Percentiles rank a stretch among this genome's conserved stretches.
Evolutionary conservation across 441 rosid species (phyloP).

Genomic region (California macrophylla): DNA sequence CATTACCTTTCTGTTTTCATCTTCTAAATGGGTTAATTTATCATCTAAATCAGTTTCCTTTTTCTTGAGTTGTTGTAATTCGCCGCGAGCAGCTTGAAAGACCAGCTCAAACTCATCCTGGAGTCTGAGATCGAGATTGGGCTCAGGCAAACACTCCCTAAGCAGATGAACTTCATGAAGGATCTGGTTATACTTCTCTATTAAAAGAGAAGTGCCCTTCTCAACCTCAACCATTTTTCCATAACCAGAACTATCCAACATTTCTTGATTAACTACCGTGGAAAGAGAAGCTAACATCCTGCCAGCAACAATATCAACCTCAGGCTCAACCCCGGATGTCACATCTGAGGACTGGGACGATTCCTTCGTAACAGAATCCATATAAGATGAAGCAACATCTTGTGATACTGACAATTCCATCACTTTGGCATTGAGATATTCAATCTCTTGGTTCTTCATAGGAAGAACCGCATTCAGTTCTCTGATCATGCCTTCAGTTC

Average conservation of each 20-base stretch:
- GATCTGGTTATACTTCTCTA: constrained; percentile 53
- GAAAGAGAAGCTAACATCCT: constrained; percentile 56
- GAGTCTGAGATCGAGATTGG: constrained; percentile 30
- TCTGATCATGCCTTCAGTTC: constrained; percentile 31
- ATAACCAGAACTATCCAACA: constrained; percentile 41
- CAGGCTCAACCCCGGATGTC: constrained; percentile 8
- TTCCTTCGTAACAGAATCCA: constrained; percentile 8
- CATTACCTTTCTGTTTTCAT: constrained; percentile 43
- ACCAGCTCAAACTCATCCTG: constrained; percentile 49
- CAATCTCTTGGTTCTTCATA: constrained; percentile 48
- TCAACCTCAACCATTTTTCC: constrained; percentile 52
- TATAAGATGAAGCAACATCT: constrained; percentile 11
- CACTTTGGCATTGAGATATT: constrained; percentile 44
- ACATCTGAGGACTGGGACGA: not conserved
- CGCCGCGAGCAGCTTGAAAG: constrained; percentile 49
- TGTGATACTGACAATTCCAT: constrained; percentile 31
- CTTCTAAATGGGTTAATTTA: constrained; percentile 41
- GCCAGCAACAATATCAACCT: constrained; percentile 41
- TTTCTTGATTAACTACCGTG: constrained; percentile 43
- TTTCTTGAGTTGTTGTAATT: constrained; percentile 47
- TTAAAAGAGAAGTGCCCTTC: constrained; percentile 36
- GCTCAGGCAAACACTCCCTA: constrained; percentile 51
- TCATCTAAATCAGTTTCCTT: constrained; percentile 43
- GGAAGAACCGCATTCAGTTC: constrained; percentile 32
- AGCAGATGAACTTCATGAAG: constrained; percentile 57